Percentiles rank a stretch among this genome's conserved stretches.
Evolutionary conservation across 495 filamentous ascomycete genomes (phyloP).

Genomic region (Daldinia grandis): DNA sequence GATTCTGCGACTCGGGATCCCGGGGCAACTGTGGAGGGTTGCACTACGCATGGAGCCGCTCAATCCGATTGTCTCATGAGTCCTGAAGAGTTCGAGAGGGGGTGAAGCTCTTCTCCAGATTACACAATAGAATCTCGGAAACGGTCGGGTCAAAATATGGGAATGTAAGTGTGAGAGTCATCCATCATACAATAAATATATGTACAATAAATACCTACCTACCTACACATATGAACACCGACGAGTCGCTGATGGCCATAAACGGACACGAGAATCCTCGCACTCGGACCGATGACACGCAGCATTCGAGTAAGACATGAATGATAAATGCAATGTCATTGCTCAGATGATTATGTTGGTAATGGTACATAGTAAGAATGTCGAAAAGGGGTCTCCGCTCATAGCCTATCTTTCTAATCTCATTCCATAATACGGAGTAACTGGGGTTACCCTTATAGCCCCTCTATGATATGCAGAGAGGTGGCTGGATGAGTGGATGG

Average conservation of each 20-base stretch:
- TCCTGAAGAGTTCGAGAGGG: background rate
- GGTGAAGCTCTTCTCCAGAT: background rate
- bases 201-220: too few relatives aligned
- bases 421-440: constrained; percentile 1
- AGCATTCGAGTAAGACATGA: background rate
- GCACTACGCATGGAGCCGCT: constrained; percentile 6
- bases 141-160: background rate
- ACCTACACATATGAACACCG: background rate
- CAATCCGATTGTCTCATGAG: constrained; percentile 11
- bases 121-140: background rate
- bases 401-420: constrained; percentile 1
- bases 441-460: background rate
- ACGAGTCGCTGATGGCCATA: background rate
- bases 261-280: background rate
- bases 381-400: constrained; percentile 2
- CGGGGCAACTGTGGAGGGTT: constrained; percentile 26
- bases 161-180: background rate
- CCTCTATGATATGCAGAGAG: background rate
- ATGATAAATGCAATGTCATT: constrained; percentile 1
- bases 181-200: constrained; percentile 1
- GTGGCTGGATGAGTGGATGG: background rate
- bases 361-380: background rate
- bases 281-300: constrained; percentile 3
- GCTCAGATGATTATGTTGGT: background rate
- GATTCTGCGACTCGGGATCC: constrained; percentile 25